Conservation (phyloP, 345 rosid genomes). For the Populus simonii region DNA sequence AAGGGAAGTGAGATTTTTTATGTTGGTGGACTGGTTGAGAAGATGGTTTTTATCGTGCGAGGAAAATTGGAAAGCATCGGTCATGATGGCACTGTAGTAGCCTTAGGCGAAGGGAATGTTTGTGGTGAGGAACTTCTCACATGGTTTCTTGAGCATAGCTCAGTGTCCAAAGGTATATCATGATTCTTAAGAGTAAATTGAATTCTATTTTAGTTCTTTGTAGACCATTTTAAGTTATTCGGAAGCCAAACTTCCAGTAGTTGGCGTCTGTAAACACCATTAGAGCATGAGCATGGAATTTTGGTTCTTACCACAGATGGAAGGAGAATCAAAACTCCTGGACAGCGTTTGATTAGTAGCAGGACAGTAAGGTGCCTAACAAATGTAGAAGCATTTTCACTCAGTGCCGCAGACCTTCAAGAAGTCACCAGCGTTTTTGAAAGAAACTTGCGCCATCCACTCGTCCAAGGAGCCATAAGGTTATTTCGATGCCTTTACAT, state of each 20-base stretch:
- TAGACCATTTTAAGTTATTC: neutral
- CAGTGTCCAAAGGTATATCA: constrained; percentile 49
- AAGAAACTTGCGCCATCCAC: constrained; percentile 54
- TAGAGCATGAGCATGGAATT: neutral
- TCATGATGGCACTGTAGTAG: constrained; percentile 43
- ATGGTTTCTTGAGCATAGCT: constrained; percentile 85
- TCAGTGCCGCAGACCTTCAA: constrained; percentile 74
- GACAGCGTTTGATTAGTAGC: constrained; percentile 48
- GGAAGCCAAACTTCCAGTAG: neutral
- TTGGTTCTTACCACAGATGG: constrained; percentile 38
- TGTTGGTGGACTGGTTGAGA: constrained; percentile 58
- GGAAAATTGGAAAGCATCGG: constrained; percentile 72
- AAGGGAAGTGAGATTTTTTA: constrained; percentile 55
- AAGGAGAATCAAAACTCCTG: constrained; percentile 40
- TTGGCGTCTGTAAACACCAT: neutral
- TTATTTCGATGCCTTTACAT: constrained; percentile 13
- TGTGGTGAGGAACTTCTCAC: constrained; percentile 91
- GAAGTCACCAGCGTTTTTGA: constrained; percentile 71
- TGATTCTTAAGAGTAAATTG: neutral
- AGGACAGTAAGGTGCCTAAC: constrained; percentile 62
- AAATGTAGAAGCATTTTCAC: constrained; percentile 85
- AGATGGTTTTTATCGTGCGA: constrained; percentile 83
- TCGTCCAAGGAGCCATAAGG: constrained; percentile 89
- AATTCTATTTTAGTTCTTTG: neutral
- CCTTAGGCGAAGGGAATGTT: constrained; percentile 66